Percentiles rank a stretch among this genome's conserved stretches.
Conservation (phyloP, 73 alveolate species). For the Tetrahymena borealis region DNA sequence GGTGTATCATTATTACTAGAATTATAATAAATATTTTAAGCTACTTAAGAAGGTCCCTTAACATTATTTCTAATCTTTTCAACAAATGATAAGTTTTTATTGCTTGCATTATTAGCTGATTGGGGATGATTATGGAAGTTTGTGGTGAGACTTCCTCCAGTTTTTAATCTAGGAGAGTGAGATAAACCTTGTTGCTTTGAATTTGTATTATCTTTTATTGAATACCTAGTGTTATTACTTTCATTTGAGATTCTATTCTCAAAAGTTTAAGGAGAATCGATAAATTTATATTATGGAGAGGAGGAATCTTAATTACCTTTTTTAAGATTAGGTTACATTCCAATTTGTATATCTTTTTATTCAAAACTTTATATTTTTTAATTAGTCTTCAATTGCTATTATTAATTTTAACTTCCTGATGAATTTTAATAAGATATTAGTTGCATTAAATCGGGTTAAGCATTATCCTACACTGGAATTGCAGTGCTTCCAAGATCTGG, state of each 20-base stretch:
- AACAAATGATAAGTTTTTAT: background rate
- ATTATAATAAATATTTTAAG: background rate
- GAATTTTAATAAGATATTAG: background rate
- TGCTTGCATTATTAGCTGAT: background rate
- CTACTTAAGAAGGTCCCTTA: background rate
- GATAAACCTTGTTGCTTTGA: background rate
- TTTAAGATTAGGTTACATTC: background rate
- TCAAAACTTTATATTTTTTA: background rate
- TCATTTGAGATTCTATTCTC: background rate
- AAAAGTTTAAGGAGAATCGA: background rate
- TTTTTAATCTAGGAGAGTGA: background rate
- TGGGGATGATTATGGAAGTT: background rate
- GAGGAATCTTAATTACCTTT: background rate
- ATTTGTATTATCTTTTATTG: background rate
- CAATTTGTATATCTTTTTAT: background rate
- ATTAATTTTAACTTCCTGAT: background rate
- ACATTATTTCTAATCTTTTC: background rate
- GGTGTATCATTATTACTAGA: background rate
- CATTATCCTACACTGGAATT: background rate
- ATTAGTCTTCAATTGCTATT: background rate
- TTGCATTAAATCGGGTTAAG: background rate
- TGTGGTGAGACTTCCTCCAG: background rate
- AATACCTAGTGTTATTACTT: background rate
- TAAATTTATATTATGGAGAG: background rate
- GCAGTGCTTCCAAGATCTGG: background rate